These are phyloP conservation scores for Phytophthora pini DNA, from an alignment of 352 stramenopile species.

Conservation along the genomic window DNA sequence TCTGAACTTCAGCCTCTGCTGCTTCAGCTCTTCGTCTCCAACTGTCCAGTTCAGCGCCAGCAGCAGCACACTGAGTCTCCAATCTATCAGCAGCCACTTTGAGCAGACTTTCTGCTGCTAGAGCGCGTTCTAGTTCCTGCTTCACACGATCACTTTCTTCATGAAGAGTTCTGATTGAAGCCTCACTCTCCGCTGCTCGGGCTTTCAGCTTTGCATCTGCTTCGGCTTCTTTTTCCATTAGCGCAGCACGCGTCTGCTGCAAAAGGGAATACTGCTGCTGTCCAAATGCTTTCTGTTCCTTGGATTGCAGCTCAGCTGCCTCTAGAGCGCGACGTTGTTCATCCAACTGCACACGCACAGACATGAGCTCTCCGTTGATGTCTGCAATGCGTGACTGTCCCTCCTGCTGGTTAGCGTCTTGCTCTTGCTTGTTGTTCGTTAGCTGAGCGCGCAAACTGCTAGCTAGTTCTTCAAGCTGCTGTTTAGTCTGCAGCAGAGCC, in stretches of 20 bases:
- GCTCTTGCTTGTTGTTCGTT: slow-evolving; percentile 60
- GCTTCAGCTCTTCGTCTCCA: slow-evolving; percentile 42
- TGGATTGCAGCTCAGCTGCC: slow-evolving; percentile 66
- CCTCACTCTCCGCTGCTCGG: slow-evolving; percentile 42
- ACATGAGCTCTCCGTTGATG: slow-evolving; percentile 76
- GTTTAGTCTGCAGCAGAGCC: slow-evolving; percentile 66
- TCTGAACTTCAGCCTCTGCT: slow-evolving; percentile 37
- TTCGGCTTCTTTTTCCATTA: slow-evolving; percentile 57
- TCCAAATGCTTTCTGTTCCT: slow-evolving; percentile 66
- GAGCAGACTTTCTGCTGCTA: slow-evolving; percentile 38
- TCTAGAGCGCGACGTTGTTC: slow-evolving; percentile 74
- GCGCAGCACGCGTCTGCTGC: slow-evolving; percentile 49
- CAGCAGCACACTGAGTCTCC: slow-evolving; percentile 39
- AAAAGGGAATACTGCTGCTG: slow-evolving; percentile 63
- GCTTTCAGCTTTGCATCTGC: slow-evolving; percentile 52
- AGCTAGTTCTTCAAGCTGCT: slow-evolving; percentile 70
- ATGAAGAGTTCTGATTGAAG: slow-evolving; percentile 37
- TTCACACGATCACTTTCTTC: slow-evolving; percentile 54
- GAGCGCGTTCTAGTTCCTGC: slow-evolving; percentile 45
- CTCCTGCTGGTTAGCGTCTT: slow-evolving; percentile 67
- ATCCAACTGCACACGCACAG: slow-evolving; percentile 77
- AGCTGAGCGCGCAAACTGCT: slow-evolving; percentile 63
- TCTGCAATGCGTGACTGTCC: slow-evolving; percentile 64
- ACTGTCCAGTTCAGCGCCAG: slow-evolving; percentile 48
- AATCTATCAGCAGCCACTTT: slow-evolving; percentile 41